Conservation (phyloP, 768 basidiomycete genomes). For the Filobasidium floriforme region DNA sequence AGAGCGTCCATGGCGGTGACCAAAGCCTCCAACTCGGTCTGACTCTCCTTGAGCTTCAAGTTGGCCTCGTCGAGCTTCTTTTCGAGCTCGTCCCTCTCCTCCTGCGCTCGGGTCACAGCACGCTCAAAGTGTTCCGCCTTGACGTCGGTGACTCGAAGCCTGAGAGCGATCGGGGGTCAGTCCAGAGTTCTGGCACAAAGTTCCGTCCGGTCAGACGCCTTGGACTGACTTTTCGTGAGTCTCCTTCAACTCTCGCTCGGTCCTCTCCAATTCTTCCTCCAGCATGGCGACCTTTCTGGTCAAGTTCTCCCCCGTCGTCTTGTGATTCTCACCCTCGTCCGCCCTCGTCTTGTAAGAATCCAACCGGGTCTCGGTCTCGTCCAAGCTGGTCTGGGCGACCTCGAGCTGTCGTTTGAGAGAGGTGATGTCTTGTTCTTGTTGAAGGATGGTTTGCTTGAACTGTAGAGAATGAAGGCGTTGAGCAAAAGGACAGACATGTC, state of each 20-base stretch:
- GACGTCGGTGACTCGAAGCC: constrained; percentile 90
- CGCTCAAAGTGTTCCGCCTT: constrained; percentile 98
- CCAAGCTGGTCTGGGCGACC: constrained; percentile 59
- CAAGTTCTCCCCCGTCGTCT: constrained; percentile 65
- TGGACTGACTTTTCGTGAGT: constrained; percentile 86
- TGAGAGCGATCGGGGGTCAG: constrained; percentile 41
- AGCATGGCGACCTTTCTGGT: constrained; percentile 77
- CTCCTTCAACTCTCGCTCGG: constrained; percentile 95
- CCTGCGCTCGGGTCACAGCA: constrained; percentile 73
- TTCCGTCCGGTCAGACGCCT: not conserved
- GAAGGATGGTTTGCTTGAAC: constrained; percentile 62
- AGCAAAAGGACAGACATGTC: not conserved
- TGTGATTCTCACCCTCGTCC: constrained; percentile 63
- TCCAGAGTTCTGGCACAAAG: not conserved
- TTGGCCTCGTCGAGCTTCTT: constrained; percentile 70
- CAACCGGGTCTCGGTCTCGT: constrained; percentile 63
- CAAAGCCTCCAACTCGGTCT: constrained; percentile 77
- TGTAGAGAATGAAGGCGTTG: constrained; percentile 22
- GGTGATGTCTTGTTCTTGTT: constrained; percentile 74
- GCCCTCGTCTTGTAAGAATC: constrained; percentile 58
- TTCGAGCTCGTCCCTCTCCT: constrained; percentile 89
- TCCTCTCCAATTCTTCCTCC: constrained; percentile 89
- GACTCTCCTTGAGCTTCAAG: constrained; percentile 62
- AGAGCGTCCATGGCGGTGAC: constrained; percentile 65
- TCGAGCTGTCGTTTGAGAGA: constrained; percentile 68